Evolutionary conservation across 2,329 filamentous ascomycete genomes (phyloP).

Genomic region (Paracoccidioides brasiliensis): DNA sequence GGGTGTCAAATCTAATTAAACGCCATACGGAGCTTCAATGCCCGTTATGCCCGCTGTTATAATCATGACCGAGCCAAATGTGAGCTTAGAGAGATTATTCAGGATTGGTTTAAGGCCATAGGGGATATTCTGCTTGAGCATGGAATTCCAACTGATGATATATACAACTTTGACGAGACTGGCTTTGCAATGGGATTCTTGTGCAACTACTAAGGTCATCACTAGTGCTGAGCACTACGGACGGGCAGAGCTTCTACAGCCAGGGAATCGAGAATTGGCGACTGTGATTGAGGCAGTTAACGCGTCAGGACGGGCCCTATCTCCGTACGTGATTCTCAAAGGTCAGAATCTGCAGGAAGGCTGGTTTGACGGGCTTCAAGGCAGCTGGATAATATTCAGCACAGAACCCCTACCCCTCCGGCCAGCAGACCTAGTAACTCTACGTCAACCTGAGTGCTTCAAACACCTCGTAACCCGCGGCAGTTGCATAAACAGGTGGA

Average conservation of each 20-base stretch:
- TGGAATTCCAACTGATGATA: constrained; percentile 10
- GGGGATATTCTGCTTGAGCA: background rate
- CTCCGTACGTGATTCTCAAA: background rate
- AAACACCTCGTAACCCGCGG: too few relatives aligned
- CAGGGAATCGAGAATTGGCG: constrained; percentile 11
- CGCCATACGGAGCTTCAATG: too few relatives aligned
- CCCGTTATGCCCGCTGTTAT: too few relatives aligned
- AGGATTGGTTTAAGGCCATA: constrained; percentile 3
- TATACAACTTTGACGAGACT: constrained; percentile 15
- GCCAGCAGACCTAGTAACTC: too few relatives aligned
- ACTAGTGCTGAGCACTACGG: constrained; percentile 11
- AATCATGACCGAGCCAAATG: too few relatives aligned
- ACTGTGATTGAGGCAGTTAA: constrained; percentile 1
- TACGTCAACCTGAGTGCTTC: too few relatives aligned
- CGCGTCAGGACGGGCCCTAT: constrained; percentile 2
- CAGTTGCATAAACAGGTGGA: too few relatives aligned
- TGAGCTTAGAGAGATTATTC: too few relatives aligned
- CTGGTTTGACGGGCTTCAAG: too few relatives aligned
- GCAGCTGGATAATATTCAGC: too few relatives aligned
- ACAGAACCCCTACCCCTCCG: too few relatives aligned
- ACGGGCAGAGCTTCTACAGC: constrained; percentile 8
- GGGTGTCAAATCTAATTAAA: background rate
- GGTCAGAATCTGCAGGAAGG: too few relatives aligned
- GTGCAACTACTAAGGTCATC: constrained; percentile 9
- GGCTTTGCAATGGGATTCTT: constrained; percentile 12